phyloP scores from a whole-genome alignment of 2,329 filamentous ascomycete species.

The Penicillium sp. region DNA sequence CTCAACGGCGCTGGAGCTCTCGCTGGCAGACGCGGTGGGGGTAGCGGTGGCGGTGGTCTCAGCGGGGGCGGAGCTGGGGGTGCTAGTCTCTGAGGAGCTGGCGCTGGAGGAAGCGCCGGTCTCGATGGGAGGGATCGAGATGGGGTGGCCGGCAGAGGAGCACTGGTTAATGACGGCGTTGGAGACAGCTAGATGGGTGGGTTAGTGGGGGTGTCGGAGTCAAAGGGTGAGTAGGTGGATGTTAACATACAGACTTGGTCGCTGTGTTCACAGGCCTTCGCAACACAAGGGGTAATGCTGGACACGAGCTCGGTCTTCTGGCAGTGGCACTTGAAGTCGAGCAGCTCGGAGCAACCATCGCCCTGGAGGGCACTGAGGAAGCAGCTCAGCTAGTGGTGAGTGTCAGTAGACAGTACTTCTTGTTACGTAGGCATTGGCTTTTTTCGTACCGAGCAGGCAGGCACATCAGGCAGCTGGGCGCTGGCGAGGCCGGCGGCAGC shows the following conservation, averaged over 20 bases:
- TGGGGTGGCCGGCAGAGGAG: constrained; percentile 38
- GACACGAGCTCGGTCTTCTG: constrained; percentile 45
- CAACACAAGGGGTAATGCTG: constrained; percentile 49
- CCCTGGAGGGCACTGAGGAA: constrained; percentile 43
- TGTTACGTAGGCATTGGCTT: not conserved
- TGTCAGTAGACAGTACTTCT: not conserved
- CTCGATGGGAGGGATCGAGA: constrained; percentile 36
- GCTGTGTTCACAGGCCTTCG: constrained; percentile 40
- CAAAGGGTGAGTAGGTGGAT: not conserved
- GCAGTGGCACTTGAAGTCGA: constrained; percentile 54
- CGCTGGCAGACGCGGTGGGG: constrained; percentile 6
- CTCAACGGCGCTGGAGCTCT: constrained; percentile 9
- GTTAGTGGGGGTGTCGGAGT: not conserved
- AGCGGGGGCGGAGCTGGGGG: constrained; percentile 10
- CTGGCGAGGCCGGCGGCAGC: constrained; percentile 47
- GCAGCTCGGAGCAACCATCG: constrained; percentile 49
- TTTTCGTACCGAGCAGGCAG: constrained; percentile 47
- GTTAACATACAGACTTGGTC: constrained; percentile 41
- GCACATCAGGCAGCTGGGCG: constrained; percentile 49
- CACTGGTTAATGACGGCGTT: constrained; percentile 37
- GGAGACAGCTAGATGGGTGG: constrained; percentile 34
- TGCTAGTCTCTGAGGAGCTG: constrained; percentile 4
- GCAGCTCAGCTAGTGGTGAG: constrained; percentile 45
- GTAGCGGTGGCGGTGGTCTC: constrained; percentile 10
- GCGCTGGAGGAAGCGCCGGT: constrained; percentile 15